Percentiles rank a stretch among this genome's conserved stretches.
These are phyloP conservation scores for Floccularia luteovirens DNA, from an alignment of 768 basidiomycete genomes.

Conservation along the genomic window DNA sequence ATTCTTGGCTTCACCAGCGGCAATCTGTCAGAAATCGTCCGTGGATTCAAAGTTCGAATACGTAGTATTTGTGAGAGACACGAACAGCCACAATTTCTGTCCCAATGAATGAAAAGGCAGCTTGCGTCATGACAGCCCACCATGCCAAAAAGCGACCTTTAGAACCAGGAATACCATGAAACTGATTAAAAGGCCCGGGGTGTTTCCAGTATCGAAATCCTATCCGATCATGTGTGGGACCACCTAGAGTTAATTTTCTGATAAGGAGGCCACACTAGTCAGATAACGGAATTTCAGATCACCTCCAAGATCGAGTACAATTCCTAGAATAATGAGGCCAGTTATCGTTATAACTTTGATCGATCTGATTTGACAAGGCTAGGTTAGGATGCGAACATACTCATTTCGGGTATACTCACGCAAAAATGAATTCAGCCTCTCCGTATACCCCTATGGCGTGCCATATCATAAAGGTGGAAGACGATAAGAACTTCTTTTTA, in stretches of 20 bases:
- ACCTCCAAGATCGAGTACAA: conserved; percentile 78
- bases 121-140: conserved; percentile 64
- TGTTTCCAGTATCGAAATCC: conserved; percentile 80
- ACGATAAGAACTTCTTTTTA: background rate
- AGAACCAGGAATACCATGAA: conserved; percentile 48
- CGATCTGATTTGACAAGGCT: conserved; percentile 30
- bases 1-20: conserved; percentile 88
- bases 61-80: conserved; percentile 5
- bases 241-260: conserved; percentile 34
- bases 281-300: background rate
- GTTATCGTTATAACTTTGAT: conserved; percentile 87
- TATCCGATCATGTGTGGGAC: conserved; percentile 69
- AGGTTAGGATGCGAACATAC: background rate
- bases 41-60: background rate
- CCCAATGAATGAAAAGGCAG: conserved; percentile 89
- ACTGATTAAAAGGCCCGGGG: conserved; percentile 86
- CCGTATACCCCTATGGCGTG: conserved; percentile 55
- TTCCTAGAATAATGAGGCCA: conserved; percentile 62
- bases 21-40: conserved; percentile 40
- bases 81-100: conserved; percentile 89
- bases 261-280: background rate
- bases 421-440: conserved; percentile 83
- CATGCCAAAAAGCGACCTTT: conserved; percentile 68
- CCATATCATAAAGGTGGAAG: background rate
- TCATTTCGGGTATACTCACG: conserved; percentile 33